Evolutionary conservation across 352 stramenopile genomes (phyloP).

Genomic region (Pythium aphanidermatum): DNA sequence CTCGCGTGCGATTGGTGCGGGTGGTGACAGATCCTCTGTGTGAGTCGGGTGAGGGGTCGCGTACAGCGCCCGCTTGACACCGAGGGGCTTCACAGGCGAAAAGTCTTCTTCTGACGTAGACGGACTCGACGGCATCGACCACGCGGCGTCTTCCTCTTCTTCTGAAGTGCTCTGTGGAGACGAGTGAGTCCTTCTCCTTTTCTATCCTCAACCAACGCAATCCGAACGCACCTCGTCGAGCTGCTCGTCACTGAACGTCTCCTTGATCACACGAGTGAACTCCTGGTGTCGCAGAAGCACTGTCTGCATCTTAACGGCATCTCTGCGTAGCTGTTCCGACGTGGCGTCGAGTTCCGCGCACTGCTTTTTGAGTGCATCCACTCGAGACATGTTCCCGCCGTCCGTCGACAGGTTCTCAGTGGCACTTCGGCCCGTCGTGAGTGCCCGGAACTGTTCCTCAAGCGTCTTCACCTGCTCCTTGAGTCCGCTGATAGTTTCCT

Average conservation of each 20-base stretch:
- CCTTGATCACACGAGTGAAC: conserved; percentile 31
- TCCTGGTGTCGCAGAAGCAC: conserved; percentile 18
- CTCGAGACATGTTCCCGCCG: background rate
- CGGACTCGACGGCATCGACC: conserved; percentile 15
- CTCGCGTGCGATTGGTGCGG: conserved; percentile 22
- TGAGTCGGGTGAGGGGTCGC: conserved; percentile 22
- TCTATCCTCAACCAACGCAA: conserved; percentile 14
- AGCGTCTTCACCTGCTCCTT: conserved; percentile 48
- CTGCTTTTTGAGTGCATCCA: conserved; percentile 28
- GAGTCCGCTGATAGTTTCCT: conserved; percentile 48
- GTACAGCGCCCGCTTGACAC: conserved; percentile 13
- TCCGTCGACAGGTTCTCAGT: background rate
- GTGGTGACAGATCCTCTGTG: conserved; percentile 20
- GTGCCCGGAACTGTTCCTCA: conserved; percentile 37
- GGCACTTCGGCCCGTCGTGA: conserved; percentile 21
- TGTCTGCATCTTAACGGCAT: conserved; percentile 30
- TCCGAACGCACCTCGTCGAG: conserved; percentile 21
- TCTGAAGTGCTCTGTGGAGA: conserved; percentile 9
- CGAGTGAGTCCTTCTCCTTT: conserved; percentile 14
- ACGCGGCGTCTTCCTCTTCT: conserved; percentile 14
- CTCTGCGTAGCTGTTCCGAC: conserved; percentile 34
- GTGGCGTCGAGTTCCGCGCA: conserved; percentile 32
- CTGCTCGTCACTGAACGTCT: conserved; percentile 34
- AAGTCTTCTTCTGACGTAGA: conserved; percentile 33
- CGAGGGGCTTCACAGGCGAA: conserved; percentile 19